A percentile compares a stretch with the other conserved stretches of the same genome.
These are phyloP conservation scores for Karstenula rhodostoma DNA, from an alignment of 2,329 filamentous ascomycete genomes.

Conservation along the genomic window DNA sequence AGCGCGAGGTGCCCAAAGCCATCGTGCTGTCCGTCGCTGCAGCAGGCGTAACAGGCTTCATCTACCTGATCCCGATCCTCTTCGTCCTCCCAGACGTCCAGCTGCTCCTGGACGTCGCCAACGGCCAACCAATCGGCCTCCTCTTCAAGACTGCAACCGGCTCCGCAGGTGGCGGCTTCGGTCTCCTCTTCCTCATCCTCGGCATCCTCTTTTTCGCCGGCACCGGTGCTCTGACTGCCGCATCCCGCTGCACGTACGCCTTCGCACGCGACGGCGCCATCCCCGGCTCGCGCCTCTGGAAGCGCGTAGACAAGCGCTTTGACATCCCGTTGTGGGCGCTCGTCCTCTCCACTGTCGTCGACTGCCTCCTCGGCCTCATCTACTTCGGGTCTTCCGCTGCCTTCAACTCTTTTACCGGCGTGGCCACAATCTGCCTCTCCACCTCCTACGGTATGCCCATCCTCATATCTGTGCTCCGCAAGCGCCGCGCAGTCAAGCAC, in stretches of 20 bases:
- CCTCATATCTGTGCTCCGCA: slow-evolving; percentile 72
- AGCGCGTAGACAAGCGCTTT: slow-evolving; percentile 68
- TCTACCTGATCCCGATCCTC: slow-evolving; percentile 76
- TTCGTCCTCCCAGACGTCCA: slow-evolving; percentile 77
- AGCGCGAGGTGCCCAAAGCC: slow-evolving; percentile 73
- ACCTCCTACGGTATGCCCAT: slow-evolving; percentile 80
- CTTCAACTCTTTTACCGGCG: slow-evolving; percentile 81
- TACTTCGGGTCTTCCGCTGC: slow-evolving; percentile 81
- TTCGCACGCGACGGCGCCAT: slow-evolving; percentile 80
- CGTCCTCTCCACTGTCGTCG: slow-evolving; percentile 71
- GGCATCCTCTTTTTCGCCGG: slow-evolving; percentile 81
- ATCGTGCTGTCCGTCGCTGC: slow-evolving; percentile 75
- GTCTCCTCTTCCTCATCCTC: slow-evolving; percentile 76
- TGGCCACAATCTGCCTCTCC: slow-evolving; percentile 80
- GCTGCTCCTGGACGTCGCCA: slow-evolving; percentile 69
- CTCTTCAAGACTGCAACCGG: slow-evolving; percentile 80
- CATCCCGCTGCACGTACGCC: slow-evolving; percentile 77
- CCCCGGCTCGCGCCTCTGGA: slow-evolving; percentile 73
- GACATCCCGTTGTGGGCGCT: slow-evolving; percentile 77
- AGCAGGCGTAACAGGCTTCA: slow-evolving; percentile 69
- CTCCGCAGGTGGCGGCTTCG: slow-evolving; percentile 76
- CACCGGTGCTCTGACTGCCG: slow-evolving; percentile 76
- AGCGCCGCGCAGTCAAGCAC: slow-evolving; percentile 70
- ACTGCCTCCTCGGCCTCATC: slow-evolving; percentile 77
- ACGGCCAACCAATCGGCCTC: slow-evolving; percentile 77